Evolutionary conservation across 371 early-diverging fungal genomes (phyloP), one percentile per base, ranked within the genome.

Genomic region (Capniomyces stellatus): DNA sequence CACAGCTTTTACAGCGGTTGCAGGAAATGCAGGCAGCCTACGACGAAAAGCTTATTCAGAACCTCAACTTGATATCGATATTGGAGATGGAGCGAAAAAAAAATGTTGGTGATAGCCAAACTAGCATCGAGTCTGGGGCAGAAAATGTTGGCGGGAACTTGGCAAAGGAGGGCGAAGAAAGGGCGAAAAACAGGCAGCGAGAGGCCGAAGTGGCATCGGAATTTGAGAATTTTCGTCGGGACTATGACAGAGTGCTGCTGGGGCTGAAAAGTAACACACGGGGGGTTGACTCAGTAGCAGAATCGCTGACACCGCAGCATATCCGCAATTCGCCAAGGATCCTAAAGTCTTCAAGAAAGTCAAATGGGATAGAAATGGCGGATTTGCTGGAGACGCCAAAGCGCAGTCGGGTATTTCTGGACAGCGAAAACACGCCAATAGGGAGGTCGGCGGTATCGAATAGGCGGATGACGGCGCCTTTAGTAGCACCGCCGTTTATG

Each of bases 11-110:
- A 12, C 15, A 21, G 2, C 21, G 49, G 29, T 28, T 48, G 23
- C 49, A 48, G 29, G 49, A 48, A 48, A 48, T 48, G 22, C 49
- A 48, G 29, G 49, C 49, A 27, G 49, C 49, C 8, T 48, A 48
- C 29, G 49, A 48, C n/a, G 49, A 48, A n/a, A 48, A 21, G n/a
- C 6, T n/a, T 12, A 15, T 29, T 18, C 49, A 48, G 28, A 48
- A 48, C 29, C 13, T 3, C 29, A 48, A 48, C n/a, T 29, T 48
- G 8, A 25, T 4, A 27, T 22, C 49, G 18, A 23, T 48, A 6
- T 29, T 48, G 18, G 49, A 13, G 25, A 4, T 24, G 29, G 49
- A 48, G 28, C 21, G n/a, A 25, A 48, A 48, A 18, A 48, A 48
- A 25, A 13, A 48, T n/a, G 3, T 48, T n/a, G 29, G 28, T n/a